Evolutionary conservation across 345 rosid species (phyloP).

Genomic region (Erysimum cheiranthoides): DNA sequence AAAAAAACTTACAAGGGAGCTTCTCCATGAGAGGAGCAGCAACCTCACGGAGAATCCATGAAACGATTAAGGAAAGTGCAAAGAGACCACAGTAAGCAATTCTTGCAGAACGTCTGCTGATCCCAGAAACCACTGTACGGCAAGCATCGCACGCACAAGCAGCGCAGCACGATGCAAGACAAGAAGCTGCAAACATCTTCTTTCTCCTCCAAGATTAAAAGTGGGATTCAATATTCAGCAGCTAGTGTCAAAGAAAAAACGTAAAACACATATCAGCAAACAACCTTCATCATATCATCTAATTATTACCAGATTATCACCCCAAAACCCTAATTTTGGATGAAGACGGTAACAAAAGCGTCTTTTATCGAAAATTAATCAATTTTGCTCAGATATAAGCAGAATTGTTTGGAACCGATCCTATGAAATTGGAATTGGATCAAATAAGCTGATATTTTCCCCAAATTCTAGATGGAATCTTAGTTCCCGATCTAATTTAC

Average conservation of each 20-base stretch:
- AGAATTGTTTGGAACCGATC: not conserved
- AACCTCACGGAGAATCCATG: constrained; percentile 97
- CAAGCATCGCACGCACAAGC: constrained; percentile 98
- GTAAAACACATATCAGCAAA: constrained; percentile 22
- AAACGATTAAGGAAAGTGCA: constrained; percentile 84
- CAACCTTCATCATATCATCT: constrained; percentile 3
- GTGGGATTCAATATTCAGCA: constrained; percentile 37
- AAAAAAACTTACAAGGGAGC: constrained; percentile 76
- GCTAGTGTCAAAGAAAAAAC: constrained; percentile 12
- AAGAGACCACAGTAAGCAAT: constrained; percentile 98
- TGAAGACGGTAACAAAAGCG: not conserved
- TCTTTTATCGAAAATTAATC: not conserved
- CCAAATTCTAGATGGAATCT: constrained; percentile 8
- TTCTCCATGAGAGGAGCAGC: constrained; percentile 99
- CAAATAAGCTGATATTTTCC: not conserved
- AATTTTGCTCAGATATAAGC: not conserved
- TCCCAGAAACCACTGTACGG: constrained; percentile 83
- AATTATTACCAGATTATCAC: not conserved
- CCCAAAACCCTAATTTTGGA: constrained; percentile 22
- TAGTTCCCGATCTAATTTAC: not conserved
- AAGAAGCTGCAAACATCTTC: constrained; percentile 97
- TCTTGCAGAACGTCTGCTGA: constrained; percentile 95
- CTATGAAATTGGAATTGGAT: constrained; percentile 3
- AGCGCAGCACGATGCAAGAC: constrained; percentile 98
- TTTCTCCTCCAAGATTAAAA: constrained; percentile 36